Conservation (phyloP, 495 filamentous ascomycete genomes). For the Aspergillus funiculosus region DNA sequence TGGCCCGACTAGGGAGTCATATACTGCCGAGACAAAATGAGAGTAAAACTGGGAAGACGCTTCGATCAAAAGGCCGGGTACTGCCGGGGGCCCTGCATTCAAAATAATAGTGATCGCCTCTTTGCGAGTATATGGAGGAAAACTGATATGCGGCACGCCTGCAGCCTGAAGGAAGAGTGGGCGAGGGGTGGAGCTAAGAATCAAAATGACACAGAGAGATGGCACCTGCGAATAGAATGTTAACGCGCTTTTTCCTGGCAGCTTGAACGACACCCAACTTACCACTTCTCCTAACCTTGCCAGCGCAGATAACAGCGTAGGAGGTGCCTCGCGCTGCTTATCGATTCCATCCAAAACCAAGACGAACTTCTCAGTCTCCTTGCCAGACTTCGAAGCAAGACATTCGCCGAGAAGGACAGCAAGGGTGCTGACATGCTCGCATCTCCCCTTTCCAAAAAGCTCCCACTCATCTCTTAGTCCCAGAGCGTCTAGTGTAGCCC, state of each 20-base stretch:
- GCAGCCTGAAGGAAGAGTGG: conserved; percentile 65
- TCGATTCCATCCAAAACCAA: conserved; percentile 92
- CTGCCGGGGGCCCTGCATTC: conserved; percentile 33
- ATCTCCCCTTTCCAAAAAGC: conserved; percentile 49
- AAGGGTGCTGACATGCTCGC: conserved; percentile 72
- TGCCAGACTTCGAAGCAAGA: conserved; percentile 24
- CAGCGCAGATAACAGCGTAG: conserved; percentile 76
- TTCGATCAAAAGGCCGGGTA: conserved; percentile 29
- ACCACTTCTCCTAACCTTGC: conserved; percentile 74
- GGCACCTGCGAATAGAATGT: conserved; percentile 56
- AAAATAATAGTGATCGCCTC: conserved; percentile 71
- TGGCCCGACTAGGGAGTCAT: conserved; percentile 39
- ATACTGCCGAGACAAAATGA: conserved; percentile 39
- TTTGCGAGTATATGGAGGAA: conserved; percentile 75
- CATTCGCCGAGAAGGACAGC: conserved; percentile 60
- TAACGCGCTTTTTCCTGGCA: neutral
- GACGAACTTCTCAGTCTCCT: conserved; percentile 54
- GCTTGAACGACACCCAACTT: conserved; percentile 24
- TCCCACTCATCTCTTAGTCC: conserved; percentile 36
- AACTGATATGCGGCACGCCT: conserved; percentile 73
- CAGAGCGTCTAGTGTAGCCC: conserved; percentile 32
- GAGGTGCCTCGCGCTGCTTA: conserved; percentile 70
- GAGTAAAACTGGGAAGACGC: conserved; percentile 33
- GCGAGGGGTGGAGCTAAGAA: conserved; percentile 62
- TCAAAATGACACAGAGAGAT: conserved; percentile 68